Evolutionary conservation across 768 basidiomycete genomes (phyloP).

Genomic region (Hemileccinum impolitum): DNA sequence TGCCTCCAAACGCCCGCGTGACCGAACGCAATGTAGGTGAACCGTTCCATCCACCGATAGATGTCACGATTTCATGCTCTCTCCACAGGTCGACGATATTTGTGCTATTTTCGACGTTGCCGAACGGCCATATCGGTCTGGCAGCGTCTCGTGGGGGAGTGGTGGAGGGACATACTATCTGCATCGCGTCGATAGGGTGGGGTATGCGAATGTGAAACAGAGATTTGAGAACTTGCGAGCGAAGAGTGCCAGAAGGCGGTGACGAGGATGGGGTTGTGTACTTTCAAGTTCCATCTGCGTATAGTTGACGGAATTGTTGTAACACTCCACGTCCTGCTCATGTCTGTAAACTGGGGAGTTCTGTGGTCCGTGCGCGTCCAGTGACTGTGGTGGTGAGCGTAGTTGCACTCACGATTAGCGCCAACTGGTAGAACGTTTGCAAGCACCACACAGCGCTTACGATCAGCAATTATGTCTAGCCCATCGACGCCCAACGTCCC

Average conservation of each 20-base stretch:
- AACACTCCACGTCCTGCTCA: no score
- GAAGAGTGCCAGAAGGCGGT: slow-evolving; percentile 27
- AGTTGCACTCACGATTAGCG: no score
- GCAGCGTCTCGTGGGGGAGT: slow-evolving; percentile 80
- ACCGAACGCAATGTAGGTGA: slow-evolving; percentile 76
- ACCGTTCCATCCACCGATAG: background rate
- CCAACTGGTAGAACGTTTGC: no score
- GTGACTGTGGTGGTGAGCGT: no score
- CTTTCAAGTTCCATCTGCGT: no score
- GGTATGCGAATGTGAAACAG: slow-evolving; percentile 58
- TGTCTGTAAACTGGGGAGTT: no score
- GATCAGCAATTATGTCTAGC: no score
- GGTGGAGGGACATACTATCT: slow-evolving; percentile 68
- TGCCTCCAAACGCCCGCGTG: slow-evolving; percentile 70
- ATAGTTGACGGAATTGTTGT: no score
- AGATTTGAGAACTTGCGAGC: slow-evolving; percentile 51
- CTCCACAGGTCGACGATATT: slow-evolving; percentile 65
- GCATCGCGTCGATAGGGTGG: slow-evolving; percentile 72
- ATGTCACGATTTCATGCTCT: background rate
- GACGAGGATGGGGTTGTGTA: no score
- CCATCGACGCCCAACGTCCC: slow-evolving; percentile 18
- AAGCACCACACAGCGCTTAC: no score
- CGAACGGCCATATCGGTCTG: slow-evolving; percentile 63
- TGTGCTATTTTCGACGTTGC: slow-evolving; percentile 78
- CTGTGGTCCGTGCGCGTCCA: no score